phyloP scores from a whole-genome alignment of 1,139 yeast species.

The Yamadazyma buinensis region DNA sequence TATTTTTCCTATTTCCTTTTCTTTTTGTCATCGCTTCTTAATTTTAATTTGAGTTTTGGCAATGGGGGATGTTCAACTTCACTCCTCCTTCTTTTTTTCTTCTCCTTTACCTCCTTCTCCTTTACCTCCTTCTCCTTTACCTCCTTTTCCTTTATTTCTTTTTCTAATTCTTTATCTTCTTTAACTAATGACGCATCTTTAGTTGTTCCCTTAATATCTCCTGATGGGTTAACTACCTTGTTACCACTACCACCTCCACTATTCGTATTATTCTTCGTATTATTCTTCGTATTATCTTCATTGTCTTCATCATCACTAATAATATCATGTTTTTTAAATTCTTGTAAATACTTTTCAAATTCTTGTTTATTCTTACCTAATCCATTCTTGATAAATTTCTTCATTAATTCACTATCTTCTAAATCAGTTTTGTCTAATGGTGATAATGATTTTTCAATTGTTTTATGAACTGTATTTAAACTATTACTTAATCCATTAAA shows the following conservation, averaged over 20 bases:
- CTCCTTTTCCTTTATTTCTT: slow-evolving; percentile 17
- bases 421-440: not conserved
- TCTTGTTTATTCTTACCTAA: slow-evolving; percentile 17
- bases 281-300: not conserved
- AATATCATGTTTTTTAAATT: slow-evolving; percentile 18
- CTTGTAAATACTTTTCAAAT: slow-evolving; percentile 22
- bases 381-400: slow-evolving; percentile 26
- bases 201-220: not conserved
- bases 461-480: slow-evolving; percentile 12
- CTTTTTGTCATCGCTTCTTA: slow-evolving; percentile 14
- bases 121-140: slow-evolving; percentile 9
- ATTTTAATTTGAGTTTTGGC: slow-evolving; percentile 16
- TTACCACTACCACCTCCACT: too few relatives aligned
- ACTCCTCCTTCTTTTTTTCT: slow-evolving; percentile 23
- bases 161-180: slow-evolving; percentile 18
- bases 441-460: not conserved
- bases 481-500: slow-evolving; percentile 31
- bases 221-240: slow-evolving; percentile 15
- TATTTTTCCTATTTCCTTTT: slow-evolving; percentile 5
- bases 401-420: slow-evolving; percentile 24
- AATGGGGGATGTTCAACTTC: slow-evolving; percentile 19
- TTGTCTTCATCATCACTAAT: slow-evolving; percentile 5
- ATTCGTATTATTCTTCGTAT: too few relatives aligned
- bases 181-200: not conserved
- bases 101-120: slow-evolving; percentile 8